Evolutionary conservation across 306 rosid genomes (phyloP), one percentile per base, ranked within the genome.

Genomic region (Quercus engelmannii): DNA sequence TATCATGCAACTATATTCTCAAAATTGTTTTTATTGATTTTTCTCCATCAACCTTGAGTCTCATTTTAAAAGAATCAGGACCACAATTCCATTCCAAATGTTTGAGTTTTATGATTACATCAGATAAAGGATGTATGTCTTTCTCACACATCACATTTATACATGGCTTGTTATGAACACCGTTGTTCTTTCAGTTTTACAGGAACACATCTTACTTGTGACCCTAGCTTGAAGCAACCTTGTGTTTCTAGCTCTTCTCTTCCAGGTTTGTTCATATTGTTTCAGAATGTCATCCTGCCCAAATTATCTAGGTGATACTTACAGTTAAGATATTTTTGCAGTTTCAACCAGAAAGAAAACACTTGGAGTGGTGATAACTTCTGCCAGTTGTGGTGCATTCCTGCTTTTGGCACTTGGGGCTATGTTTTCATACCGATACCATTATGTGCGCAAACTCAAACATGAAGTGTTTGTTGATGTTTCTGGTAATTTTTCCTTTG

Each of bases 381-480:
- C 83, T 64, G 95, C 97, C 75, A 91, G 88, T 88, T 87, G 89
- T 83, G 94, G 84, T 38, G 92, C 89, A 70, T 85, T 92, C 33
- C 78, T 87, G 75, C 84, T 95, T 76, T 71, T 95, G 64, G 83
- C 83, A 38, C 74, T 91, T 26, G 97, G 88, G 38, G 92, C 89
- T 71, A 55, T 92, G 79, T 75, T 80, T 68, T 80, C 87, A n/a
- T 95, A 82, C 73, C 76, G 79, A 65, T 78, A 75, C 79, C 87
- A 85, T 78, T 85, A 79, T 64, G 69, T 62, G 81, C 81, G 35
- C 62, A 83, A 74, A 76, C 80, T 72, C 77, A 85, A 73, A 78
- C 43, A 17, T 46, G 97, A 93, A 17, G 78, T 87, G 69, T 95
- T 95, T 74, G 88, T 91, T 76, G 99, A 95, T 83, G 99, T 95